Conservation (phyloP, 805 yeast genomes). For the Tetrapisispora arboricola region DNA sequence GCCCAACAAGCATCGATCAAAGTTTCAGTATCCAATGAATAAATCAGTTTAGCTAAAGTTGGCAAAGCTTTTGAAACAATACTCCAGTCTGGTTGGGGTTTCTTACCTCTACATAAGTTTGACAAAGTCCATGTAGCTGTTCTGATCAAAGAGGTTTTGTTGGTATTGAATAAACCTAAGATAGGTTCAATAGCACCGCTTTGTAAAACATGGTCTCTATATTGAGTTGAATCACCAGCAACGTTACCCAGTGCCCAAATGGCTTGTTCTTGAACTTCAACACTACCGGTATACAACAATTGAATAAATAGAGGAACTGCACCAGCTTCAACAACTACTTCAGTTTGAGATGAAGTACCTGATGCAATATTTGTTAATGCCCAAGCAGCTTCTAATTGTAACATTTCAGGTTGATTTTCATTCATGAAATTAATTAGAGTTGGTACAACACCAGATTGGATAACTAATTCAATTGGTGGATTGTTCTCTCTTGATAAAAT, state of each 20-base stretch:
- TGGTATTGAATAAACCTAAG: constrained; percentile 61
- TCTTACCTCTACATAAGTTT: constrained; percentile 91
- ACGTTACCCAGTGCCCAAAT: constrained; percentile 99
- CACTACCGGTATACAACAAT: constrained; percentile 65
- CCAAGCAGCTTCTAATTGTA: constrained; percentile 98
- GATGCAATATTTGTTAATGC: constrained; percentile 98
- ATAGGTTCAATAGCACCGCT: constrained; percentile 88
- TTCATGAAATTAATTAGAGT: constrained; percentile 78
- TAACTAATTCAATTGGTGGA: constrained; percentile 92
- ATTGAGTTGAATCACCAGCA: constrained; percentile 90
- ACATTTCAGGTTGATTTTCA: constrained; percentile 64
- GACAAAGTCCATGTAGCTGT: constrained; percentile 98
- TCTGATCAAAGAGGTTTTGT: constrained; percentile 83
- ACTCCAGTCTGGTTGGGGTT: constrained; percentile 93
- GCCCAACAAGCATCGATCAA: constrained; percentile 99
- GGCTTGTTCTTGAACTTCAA: constrained; percentile 95
- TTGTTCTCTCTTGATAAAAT: constrained; percentile 86
- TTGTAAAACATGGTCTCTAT: constrained; percentile 79
- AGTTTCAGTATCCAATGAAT: constrained; percentile 85
- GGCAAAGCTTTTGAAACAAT: constrained; percentile 82
- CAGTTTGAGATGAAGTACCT: constrained; percentile 83
- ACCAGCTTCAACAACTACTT: constrained; percentile 81
- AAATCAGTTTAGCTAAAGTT: constrained; percentile 81
- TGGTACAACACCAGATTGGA: constrained; percentile 89
- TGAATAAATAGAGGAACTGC: constrained; percentile 90